phyloP scores from a whole-genome alignment of 1,284 basidiomycete genomes.

The Microbotryum scabiosae region DNA sequence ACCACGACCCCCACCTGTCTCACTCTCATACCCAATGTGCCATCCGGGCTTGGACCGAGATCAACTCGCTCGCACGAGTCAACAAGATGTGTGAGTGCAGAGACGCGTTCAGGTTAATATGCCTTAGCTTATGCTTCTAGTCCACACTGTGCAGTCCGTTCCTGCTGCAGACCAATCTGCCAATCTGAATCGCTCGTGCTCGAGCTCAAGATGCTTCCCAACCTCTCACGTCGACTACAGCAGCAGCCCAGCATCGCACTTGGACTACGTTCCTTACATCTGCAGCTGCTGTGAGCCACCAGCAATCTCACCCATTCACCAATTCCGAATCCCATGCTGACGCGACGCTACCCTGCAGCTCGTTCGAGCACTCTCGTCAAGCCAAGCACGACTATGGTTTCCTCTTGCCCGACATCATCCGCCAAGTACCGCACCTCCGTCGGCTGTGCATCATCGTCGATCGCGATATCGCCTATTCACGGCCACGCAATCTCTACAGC shows the following conservation, averaged over 20 bases:
- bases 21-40: background rate
- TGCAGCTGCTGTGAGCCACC: background rate
- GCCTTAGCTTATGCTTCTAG: too few species aligned
- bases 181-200: background rate
- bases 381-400: constrained; percentile 7
- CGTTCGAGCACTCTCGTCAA: constrained; percentile 6
- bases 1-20: background rate
- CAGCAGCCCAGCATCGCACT: background rate
- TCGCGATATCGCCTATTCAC: background rate
- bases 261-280: background rate
- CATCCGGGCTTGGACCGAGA: background rate
- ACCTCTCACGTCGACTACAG: background rate
- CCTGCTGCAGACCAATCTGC: too few species aligned
- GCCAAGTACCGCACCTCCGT: background rate
- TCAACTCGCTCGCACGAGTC: background rate
- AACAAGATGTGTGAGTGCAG: background rate
- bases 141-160: too few species aligned
- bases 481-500: background rate
- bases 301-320: too few species aligned
- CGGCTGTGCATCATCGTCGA: background rate
- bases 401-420: constrained; percentile 8
- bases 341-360: background rate
- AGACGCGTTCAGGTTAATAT: too few species aligned
- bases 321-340: too few species aligned
- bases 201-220: background rate